Base-by-base conservation (phyloP, 495 filamentous ascomycete species). In the Halenospora varia region DNA sequence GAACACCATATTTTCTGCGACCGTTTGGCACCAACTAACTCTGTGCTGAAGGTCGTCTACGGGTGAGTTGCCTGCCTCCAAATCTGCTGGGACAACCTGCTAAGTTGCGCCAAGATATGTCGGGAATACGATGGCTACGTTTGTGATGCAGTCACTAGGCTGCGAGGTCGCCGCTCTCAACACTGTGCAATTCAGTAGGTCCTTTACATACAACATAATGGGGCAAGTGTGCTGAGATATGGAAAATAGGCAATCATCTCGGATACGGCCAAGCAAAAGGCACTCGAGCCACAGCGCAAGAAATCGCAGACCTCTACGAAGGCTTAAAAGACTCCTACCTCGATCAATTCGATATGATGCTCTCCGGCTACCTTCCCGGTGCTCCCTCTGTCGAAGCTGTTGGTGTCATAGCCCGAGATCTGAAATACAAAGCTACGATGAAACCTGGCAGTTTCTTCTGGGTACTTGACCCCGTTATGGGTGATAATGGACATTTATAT, bases 391-490 rank as follows among this genome's bases (percentile, higher is more conserved):
- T 97, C 44, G 83, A 90, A 65, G 88, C 89, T 0, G 88, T 96
- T 15, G 94, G 94, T 1, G 71, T 76, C 42, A 96, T 97, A 60
- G 93, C 81, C 3, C 75, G 83, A 57, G 90, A 96, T 62, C 76
- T 96, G 46, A 87, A 87, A 68, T 75, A 77, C 45, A 87, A 85
- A 51, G 78, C 81, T 4, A 72, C 74, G 25, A 75, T 74, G 15
- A 82, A 81, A 25, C 83, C 87, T 0, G 91, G 91, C 0, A 85
- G 82, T 22, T 94, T 97, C 74, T 97, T 97, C 72, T 97, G 92
- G 92, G 86, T 96, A n/a, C 77, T 98, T 45, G 94, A 98, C 69
- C 94, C 94, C 0, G 95, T 98, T 13, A 98, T 98, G 94, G 94
- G 94, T 45, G 94, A 98, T 66, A 88, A 96, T 65, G 95, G 90